Conservation (phyloP, 352 stramenopile species). For the Pythium graminicola region DNA sequence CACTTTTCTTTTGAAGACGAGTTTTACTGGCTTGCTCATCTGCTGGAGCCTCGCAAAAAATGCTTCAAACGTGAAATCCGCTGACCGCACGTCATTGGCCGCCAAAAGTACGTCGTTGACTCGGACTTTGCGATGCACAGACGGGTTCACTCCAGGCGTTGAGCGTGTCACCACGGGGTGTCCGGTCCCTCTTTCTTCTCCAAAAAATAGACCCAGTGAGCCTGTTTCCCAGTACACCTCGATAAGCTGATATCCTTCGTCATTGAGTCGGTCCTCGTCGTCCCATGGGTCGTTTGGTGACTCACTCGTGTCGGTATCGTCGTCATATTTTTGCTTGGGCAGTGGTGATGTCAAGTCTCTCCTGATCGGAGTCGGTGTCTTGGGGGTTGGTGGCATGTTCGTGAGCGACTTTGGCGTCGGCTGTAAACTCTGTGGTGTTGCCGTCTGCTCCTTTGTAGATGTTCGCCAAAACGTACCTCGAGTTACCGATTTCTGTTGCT, state of each 20-base stretch:
- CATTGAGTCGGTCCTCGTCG: conserved; percentile 5
- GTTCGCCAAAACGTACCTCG: conserved; percentile 59
- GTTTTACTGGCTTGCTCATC: conserved; percentile 77
- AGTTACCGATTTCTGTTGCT: conserved; percentile 31
- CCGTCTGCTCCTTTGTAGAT: conserved; percentile 34
- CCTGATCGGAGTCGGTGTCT: conserved; percentile 3
- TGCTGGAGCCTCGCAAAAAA: conserved; percentile 80
- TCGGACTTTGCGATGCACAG: conserved; percentile 62
- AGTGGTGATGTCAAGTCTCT: conserved; percentile 16
- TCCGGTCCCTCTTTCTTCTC: conserved; percentile 57
- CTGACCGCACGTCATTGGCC: conserved; percentile 63
- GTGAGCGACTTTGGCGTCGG: conserved; percentile 5
- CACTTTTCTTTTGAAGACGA: conserved; percentile 50
- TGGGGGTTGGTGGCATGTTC: conserved; percentile 7
- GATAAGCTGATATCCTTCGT: conserved; percentile 38
- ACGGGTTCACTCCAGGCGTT: conserved; percentile 53
- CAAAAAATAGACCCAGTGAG: conserved; percentile 78
- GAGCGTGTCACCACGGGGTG: conserved; percentile 75
- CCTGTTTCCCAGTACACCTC: conserved; percentile 79
- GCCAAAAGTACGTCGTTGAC: conserved; percentile 76
- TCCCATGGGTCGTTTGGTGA: conserved; percentile 11
- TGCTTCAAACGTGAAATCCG: conserved; percentile 67
- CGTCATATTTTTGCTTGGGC: conserved; percentile 19
- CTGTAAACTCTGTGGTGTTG: neutral
- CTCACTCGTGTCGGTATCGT: conserved; percentile 16